Percentiles rank a stretch among this genome's conserved stretches.
These are phyloP conservation scores for Tetrastigma voinierianum DNA, from an alignment of 164 flowering plant genomes.

Conservation along the genomic window DNA sequence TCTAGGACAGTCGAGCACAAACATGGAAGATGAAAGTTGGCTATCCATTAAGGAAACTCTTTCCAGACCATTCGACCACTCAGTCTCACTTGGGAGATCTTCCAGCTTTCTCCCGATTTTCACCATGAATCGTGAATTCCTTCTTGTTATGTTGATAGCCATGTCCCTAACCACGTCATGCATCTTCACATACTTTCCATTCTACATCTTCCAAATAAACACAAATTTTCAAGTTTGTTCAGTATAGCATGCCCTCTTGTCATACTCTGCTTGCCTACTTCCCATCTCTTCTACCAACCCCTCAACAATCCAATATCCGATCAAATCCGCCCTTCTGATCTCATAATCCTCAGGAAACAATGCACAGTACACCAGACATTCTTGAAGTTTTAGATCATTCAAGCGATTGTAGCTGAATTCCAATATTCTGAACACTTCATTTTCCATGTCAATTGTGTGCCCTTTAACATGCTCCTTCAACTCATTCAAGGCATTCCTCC, in stretches of 20 bases:
- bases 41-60: too few species aligned
- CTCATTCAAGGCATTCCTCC: conserved; percentile 25
- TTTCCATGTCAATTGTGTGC: conserved; percentile 1
- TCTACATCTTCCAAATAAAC: conserved; percentile 3
- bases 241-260: conserved; percentile 20
- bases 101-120: too few species aligned
- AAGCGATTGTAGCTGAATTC: conserved; percentile 11
- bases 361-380: conserved; percentile 21
- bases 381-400: not conserved
- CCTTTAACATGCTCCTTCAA: not conserved
- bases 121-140: too few species aligned
- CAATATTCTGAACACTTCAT: conserved; percentile 7
- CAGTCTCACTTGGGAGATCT: too few species aligned
- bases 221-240: conserved; percentile 1
- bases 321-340: not conserved
- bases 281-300: conserved; percentile 15
- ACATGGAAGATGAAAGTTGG: too few species aligned
- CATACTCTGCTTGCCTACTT: conserved; percentile 6
- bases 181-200: too few species aligned
- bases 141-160: too few species aligned
- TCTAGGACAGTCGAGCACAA: not conserved
- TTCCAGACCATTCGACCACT: too few species aligned
- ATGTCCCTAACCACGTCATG: too few species aligned
- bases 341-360: conserved; percentile 18
- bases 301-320: conserved; percentile 15